phyloP scores from a whole-genome alignment of 1,284 basidiomycete species.

The Xerocomus amazonicus region DNA sequence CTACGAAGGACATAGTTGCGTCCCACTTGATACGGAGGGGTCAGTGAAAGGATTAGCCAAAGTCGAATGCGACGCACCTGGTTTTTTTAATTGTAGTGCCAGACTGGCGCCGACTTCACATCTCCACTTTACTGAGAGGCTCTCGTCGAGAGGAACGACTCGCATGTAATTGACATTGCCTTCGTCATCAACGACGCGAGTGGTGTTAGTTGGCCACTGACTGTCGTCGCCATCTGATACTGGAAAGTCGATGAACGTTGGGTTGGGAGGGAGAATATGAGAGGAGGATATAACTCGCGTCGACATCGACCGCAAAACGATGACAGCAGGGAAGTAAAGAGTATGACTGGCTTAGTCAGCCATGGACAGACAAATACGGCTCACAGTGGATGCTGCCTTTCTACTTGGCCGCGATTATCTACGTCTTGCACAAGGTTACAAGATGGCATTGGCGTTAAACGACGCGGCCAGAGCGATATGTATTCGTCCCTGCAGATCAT shows the following conservation, averaged over 20 bases:
- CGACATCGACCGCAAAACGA: conserved; percentile 31
- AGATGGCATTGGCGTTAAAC: conserved; percentile 63
- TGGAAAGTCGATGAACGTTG: conserved; percentile 54
- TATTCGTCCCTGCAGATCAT: conserved; percentile 52
- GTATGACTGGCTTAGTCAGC: conserved; percentile 10
- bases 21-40: conserved; percentile 38
- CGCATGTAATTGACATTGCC: conserved; percentile 71
- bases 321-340: not conserved
- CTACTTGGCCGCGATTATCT: conserved; percentile 56
- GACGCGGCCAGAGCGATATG: conserved; percentile 49
- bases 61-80: conserved; percentile 38
- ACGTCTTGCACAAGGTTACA: conserved; percentile 43
- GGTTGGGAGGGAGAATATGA: conserved; percentile 46
- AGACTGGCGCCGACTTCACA: conserved; percentile 51
- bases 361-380: conserved; percentile 6
- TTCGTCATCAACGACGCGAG: conserved; percentile 47
- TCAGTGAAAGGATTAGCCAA: not conserved
- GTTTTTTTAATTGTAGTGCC: conserved; percentile 48
- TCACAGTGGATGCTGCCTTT: too few relatives aligned
- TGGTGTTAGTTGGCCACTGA: conserved; percentile 57
- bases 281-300: conserved; percentile 30
- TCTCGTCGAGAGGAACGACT: conserved; percentile 46
- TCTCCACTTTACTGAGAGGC: conserved; percentile 58
- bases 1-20: conserved; percentile 55
- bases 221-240: conserved; percentile 54